Percentiles rank a stretch among this genome's conserved stretches.
phyloP scores from a whole-genome alignment of 306 rosid species.

The Styphnolobium japonicum region DNA sequence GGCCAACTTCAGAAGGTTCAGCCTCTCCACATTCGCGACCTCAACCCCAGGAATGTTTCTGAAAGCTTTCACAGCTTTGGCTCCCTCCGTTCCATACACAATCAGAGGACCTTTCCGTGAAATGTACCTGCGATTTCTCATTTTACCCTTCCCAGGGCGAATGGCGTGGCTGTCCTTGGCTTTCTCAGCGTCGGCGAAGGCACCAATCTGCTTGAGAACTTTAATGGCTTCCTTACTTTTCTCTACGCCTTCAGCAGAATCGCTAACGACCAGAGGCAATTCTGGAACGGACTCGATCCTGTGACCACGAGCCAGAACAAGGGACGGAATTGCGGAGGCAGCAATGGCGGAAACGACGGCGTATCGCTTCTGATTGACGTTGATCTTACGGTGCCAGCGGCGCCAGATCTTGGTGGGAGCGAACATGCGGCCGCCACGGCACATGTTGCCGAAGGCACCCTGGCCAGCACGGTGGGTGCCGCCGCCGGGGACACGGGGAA shows the following conservation, averaged over 20 bases:
- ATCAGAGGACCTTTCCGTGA: slow-evolving; percentile 67
- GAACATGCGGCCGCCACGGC: slow-evolving; percentile 88
- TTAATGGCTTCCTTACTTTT: slow-evolving; percentile 59
- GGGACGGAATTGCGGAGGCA: slow-evolving; percentile 63
- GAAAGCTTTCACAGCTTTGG: slow-evolving; percentile 69
- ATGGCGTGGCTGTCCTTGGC: slow-evolving; percentile 67
- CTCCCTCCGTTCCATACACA: slow-evolving; percentile 69
- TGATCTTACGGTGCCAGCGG: slow-evolving; percentile 77
- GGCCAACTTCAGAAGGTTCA: slow-evolving; percentile 62
- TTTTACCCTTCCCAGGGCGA: slow-evolving; percentile 71
- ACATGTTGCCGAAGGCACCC: slow-evolving; percentile 85
- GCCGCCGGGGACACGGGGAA: slow-evolving; percentile 81
- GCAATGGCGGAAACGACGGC: slow-evolving; percentile 78
- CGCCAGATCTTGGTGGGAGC: slow-evolving; percentile 93
- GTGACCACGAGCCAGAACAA: slow-evolving; percentile 69
- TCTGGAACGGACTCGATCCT: slow-evolving; percentile 64
- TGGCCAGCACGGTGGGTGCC: slow-evolving; percentile 91
- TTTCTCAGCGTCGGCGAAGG: slow-evolving; percentile 61
- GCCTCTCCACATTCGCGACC: slow-evolving; percentile 65
- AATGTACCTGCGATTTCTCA: slow-evolving; percentile 69
- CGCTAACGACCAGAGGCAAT: slow-evolving; percentile 67
- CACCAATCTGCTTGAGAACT: slow-evolving; percentile 64
- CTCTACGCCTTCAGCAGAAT: slow-evolving; percentile 60
- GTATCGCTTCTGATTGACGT: slow-evolving; percentile 68
- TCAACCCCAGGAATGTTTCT: slow-evolving; percentile 70